Base-by-base conservation (phyloP, 139 green algal species). In the Tetradesmus lagerheimii region DNA sequence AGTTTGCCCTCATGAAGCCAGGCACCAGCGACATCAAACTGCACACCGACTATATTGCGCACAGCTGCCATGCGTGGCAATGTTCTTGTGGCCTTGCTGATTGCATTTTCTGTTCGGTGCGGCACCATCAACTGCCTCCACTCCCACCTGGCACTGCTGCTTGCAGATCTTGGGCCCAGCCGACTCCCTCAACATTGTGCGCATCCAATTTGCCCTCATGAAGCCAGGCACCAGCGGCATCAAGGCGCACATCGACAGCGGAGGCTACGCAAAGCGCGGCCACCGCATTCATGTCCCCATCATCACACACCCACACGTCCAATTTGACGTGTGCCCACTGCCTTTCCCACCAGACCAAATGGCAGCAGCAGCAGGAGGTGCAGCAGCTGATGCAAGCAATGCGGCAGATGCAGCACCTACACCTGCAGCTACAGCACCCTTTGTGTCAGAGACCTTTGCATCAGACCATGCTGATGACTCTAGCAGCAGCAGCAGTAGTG, bases 231-330 rank as follows among this genome's bases (percentile, higher is more conserved):
- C 41, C 0, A 39, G 29, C 4, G 78, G 74, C 89, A 89, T 89
- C 47, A 83, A 79, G 31, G n/a, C 86, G 74, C 94, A 96, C 84
- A 12, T 92, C 9, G 94, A 97, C 90, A 93, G 85, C 43, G 95
- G 95, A 11, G 94, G 93, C 14, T 97, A 97, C 77, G 90, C 94
- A 8, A 86, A 83, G 47, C 18, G 41, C 0, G 94, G 92, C 11
- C 95, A 97, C 86, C 93, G 95, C 77, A 96, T 97, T n/a, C 94
- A 97, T 71, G 45, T 95, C 11, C 92, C 92, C 0, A 29, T 96
- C 31, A 88, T 94, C 71, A 93, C 90, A 29, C 20, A 93, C 83
- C 62, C 62, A 8, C 74, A 83, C 34, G 91, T 95, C 27, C 62
- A 0, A 37, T 95, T 94, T 35, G 39, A 86, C n/a, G 11, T 43